These are phyloP conservation scores for Quercus ilex DNA, from an alignment of 306 rosid species.

Conservation along the genomic window DNA sequence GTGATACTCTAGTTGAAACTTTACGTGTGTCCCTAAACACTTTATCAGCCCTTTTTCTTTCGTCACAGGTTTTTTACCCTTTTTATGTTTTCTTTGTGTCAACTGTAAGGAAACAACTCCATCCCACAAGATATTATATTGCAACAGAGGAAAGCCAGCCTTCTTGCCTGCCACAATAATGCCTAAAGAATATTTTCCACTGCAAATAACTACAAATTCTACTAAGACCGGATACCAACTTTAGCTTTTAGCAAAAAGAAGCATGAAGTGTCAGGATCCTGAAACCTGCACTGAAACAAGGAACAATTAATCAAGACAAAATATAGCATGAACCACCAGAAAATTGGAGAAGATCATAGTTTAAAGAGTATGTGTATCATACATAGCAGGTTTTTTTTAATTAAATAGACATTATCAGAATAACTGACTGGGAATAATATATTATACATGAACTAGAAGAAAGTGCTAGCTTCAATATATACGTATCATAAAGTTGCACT, in stretches of 20 bases:
- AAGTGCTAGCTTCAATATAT: neutral
- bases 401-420: neutral
- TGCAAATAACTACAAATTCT: neutral
- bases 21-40: constrained; percentile 13
- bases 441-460: neutral
- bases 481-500: neutral
- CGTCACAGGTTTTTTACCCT: neutral
- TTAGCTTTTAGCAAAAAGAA: constrained; percentile 11
- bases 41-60: neutral
- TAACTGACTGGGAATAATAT: constrained; percentile 9
- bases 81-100: constrained; percentile 11
- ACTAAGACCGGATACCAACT: neutral
- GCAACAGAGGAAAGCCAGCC: neutral
- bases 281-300: constrained; percentile 31
- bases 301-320: constrained; percentile 4
- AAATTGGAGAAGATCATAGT: neutral
- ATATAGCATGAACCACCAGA: neutral
- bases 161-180: constrained; percentile 3
- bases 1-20: constrained; percentile 5
- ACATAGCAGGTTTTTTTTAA: too few relatives aligned
- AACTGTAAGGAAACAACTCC: constrained; percentile 16
- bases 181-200: neutral
- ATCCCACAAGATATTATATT: neutral
- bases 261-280: constrained; percentile 13
- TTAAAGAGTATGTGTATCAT: constrained; percentile 7